Conservation (phyloP, 2,329 filamentous ascomycete genomes). For the Fusarium sp. region DNA sequence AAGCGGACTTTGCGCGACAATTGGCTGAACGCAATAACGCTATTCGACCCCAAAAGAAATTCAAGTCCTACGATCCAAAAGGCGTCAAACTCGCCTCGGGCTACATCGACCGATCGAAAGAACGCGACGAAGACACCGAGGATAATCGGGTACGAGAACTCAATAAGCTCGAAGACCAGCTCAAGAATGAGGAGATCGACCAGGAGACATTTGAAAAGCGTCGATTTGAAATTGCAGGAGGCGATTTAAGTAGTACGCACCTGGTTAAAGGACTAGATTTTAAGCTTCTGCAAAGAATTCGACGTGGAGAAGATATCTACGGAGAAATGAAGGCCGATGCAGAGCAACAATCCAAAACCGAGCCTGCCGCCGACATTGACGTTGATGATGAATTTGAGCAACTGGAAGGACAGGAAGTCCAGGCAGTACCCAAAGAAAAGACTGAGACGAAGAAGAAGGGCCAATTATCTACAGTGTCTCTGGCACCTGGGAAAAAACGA, state of each 20-base stretch:
- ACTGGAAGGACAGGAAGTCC: slow-evolving; percentile 67
- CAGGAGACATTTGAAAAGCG: slow-evolving; percentile 81
- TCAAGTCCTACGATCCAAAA: slow-evolving; percentile 83
- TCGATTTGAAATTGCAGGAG: slow-evolving; percentile 82
- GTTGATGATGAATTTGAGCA: slow-evolving; percentile 76
- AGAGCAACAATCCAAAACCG: slow-evolving; percentile 48
- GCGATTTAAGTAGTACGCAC: slow-evolving; percentile 84
- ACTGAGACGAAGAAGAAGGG: slow-evolving; percentile 68
- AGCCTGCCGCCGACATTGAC: slow-evolving; percentile 50
- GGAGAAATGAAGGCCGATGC: slow-evolving; percentile 50
- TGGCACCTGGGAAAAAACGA: slow-evolving; percentile 70
- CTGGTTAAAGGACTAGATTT: slow-evolving; percentile 93
- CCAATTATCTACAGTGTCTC: slow-evolving; percentile 65
- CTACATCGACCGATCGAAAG: slow-evolving; percentile 84
- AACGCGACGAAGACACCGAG: slow-evolving; percentile 66
- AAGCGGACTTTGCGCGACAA: slow-evolving; percentile 84
- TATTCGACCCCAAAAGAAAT: slow-evolving; percentile 74
- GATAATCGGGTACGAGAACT: slow-evolving; percentile 73
- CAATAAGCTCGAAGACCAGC: slow-evolving; percentile 81
- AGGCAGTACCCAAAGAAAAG: slow-evolving; percentile 64
- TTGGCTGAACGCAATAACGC: slow-evolving; percentile 77
- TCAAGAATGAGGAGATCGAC: slow-evolving; percentile 88
- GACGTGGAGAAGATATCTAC: slow-evolving; percentile 76
- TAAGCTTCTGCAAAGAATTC: slow-evolving; percentile 77
- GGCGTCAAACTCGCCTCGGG: slow-evolving; percentile 83